Conservation (phyloP, 23 red algal species). For the Gracilaria vermiculophylla region DNA sequence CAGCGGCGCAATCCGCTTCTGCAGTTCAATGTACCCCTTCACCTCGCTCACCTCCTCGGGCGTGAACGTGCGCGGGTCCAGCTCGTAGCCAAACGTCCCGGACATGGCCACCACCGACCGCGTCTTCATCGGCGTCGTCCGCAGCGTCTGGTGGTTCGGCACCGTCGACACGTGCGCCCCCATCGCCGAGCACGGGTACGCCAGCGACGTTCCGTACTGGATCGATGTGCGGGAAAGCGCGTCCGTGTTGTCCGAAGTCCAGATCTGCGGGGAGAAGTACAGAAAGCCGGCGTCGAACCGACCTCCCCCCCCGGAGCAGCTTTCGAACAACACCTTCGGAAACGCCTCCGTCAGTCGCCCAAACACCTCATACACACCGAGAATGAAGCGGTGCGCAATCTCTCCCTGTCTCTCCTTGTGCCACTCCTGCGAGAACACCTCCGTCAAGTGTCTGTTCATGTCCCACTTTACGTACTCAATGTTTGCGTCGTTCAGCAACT, state of each 20-base stretch:
- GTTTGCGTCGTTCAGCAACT: conserved; percentile 44
- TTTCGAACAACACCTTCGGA: conserved; percentile 96
- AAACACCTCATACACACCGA: conserved; percentile 95
- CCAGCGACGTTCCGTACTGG: conserved; percentile 91
- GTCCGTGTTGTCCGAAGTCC: conserved; percentile 97
- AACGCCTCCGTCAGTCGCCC: conserved; percentile 77
- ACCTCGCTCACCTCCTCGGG: conserved; percentile 84
- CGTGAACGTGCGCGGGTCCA: conserved; percentile 83
- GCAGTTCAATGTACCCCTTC: conserved; percentile 72
- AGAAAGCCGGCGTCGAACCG: conserved; percentile 93
- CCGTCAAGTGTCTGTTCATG: conserved; percentile 94
- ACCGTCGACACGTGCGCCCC: conserved; percentile 88
- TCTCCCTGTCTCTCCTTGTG: conserved; percentile 84
- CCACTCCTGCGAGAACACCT: conserved; percentile 91
- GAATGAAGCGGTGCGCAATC: conserved; percentile 86
- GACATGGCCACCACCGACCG: conserved; percentile 91
- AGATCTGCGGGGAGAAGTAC: conserved; percentile 91
- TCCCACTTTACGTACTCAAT: conserved; percentile 98
- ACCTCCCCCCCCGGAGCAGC: conserved; percentile 91
- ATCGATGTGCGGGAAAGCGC: conserved; percentile 87
- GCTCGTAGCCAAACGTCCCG: conserved; percentile 94
- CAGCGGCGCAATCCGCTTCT: conserved; percentile 69
- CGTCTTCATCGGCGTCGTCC: conserved; percentile 90
- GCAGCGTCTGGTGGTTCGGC: conserved; percentile 96
- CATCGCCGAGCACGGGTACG: conserved; percentile 81